Base-by-base conservation (phyloP, 371 early-diverging fungal species). In the Mortierella sp. region DNA sequence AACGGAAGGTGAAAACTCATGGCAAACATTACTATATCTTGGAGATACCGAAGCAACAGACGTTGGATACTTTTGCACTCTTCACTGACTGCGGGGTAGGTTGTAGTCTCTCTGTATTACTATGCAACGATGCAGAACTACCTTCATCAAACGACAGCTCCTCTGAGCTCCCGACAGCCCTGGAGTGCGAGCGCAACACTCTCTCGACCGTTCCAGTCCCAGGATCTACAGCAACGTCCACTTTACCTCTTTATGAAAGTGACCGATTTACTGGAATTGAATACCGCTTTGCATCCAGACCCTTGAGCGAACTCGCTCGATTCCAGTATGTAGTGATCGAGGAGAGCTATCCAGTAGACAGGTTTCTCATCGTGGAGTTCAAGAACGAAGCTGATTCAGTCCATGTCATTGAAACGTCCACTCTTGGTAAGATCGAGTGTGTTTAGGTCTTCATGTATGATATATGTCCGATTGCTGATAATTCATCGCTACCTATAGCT, bases 321-420 rank as follows among this genome's bases (percentile, higher is more conserved):
- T 59, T 46, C 52, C 64, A 81, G 25, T 86, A 78, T 47, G 40
- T 89, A 22, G 85, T 79, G 12, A 46, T 89, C 8, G 40, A 78
- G 25, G 84, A 82, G 22, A 43, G 60, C 8, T 50, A 54, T 12
- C 61, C 24, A 2, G 59, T 40, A 8, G 19, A 67, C 16, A 82
- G 80, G 0, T 89, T 87, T 52, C 50, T 89, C 25, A 40, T 87
- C 3, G 80, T 65, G 3, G 83, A 89, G 47, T 79, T 83, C 24
- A 74, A 63, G 41, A 80, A 79, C 40, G 77, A 76, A 27, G 53
- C 56, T 0, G 62, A 45, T 3, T 78, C 77, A 8, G 54, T 55
- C 0, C 72, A 78, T 25, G 60, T 56, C 0, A 47, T 88, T 1
- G 72, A 80, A 27, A 81, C 82, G 27, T 79, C 85, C 0, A 84